Conservation (phyloP, 1,139 yeast species). For the Magnusiomyces tetraspermus region DNA sequence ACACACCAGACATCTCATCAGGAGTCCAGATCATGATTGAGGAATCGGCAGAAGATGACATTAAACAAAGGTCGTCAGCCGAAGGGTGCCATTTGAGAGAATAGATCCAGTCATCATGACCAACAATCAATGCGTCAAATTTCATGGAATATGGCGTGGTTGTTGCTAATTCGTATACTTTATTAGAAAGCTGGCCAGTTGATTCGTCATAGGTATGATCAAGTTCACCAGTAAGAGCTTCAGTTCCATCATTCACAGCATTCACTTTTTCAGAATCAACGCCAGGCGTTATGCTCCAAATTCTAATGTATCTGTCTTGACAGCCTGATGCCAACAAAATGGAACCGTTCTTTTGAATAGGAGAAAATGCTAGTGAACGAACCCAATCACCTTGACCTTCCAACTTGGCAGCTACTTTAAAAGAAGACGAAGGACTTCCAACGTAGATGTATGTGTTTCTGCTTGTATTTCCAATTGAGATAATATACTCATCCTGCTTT, state of each 20-base stretch:
- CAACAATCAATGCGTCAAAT: conserved; percentile 90
- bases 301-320: conserved; percentile 78
- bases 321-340: conserved; percentile 74
- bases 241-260: conserved; percentile 8
- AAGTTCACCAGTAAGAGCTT: conserved; percentile 12
- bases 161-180: conserved; percentile 22
- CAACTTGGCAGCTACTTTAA: conserved; percentile 43
- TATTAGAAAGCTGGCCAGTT: conserved; percentile 20
- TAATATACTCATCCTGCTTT: conserved; percentile 29
- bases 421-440: conserved; percentile 20
- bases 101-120: conserved; percentile 97
- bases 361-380: conserved; percentile 55
- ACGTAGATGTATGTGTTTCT: conserved; percentile 46
- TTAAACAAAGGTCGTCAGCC: conserved; percentile 41
- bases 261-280: conserved; percentile 27
- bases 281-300: conserved; percentile 66
- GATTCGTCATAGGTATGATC: conserved; percentile 16
- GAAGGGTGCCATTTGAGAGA: conserved; percentile 73
- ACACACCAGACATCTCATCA: conserved; percentile 75
- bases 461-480: conserved; percentile 76
- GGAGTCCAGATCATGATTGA: conserved; percentile 96
- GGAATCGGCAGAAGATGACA: conserved; percentile 90
- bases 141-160: conserved; percentile 44
- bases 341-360: conserved; percentile 33
- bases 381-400: conserved; percentile 96